A percentile compares a stretch with the other conserved stretches of the same genome.
Evolutionary conservation across 2,329 filamentous ascomycete genomes (phyloP).

Genomic region (Hymenotorrendiella dingleyae): DNA sequence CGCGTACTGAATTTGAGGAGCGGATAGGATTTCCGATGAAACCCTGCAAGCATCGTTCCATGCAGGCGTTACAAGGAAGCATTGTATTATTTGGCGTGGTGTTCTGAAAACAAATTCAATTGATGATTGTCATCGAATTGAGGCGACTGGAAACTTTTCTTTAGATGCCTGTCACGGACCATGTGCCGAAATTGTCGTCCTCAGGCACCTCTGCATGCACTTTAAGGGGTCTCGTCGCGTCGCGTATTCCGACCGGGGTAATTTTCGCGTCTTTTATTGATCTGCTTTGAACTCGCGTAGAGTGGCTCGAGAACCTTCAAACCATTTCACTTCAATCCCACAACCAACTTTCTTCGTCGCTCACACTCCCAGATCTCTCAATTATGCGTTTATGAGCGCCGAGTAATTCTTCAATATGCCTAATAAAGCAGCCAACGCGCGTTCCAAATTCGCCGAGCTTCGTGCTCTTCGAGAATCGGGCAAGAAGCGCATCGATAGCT

Average conservation of each 20-base stretch:
- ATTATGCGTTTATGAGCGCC: slow-evolving; percentile 14
- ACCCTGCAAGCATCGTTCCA: slow-evolving; percentile 24
- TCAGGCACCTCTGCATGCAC: not conserved
- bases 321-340: not conserved
- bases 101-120: too few relatives aligned
- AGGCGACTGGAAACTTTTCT: too few relatives aligned
- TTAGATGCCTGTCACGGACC: too few relatives aligned
- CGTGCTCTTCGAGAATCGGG: slow-evolving; percentile 78
- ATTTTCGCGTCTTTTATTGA: slow-evolving; percentile 7
- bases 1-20: slow-evolving; percentile 4
- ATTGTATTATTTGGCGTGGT: too few relatives aligned
- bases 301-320: not conserved
- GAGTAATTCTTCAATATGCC: slow-evolving; percentile 24
- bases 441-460: slow-evolving; percentile 65
- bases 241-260: too few relatives aligned
- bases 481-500: slow-evolving; percentile 84
- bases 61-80: slow-evolving; percentile 27
- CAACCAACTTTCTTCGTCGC: not conserved
- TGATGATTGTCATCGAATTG: too few relatives aligned
- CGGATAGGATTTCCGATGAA: slow-evolving; percentile 21
- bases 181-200: too few relatives aligned
- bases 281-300: slow-evolving; percentile 5
- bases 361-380: not conserved
- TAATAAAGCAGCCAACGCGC: slow-evolving; percentile 27
- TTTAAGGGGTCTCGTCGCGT: slow-evolving; percentile 6